phyloP scores from a whole-genome alignment of 169 alveolate genomes.

The Plasmodium inui region DNA sequence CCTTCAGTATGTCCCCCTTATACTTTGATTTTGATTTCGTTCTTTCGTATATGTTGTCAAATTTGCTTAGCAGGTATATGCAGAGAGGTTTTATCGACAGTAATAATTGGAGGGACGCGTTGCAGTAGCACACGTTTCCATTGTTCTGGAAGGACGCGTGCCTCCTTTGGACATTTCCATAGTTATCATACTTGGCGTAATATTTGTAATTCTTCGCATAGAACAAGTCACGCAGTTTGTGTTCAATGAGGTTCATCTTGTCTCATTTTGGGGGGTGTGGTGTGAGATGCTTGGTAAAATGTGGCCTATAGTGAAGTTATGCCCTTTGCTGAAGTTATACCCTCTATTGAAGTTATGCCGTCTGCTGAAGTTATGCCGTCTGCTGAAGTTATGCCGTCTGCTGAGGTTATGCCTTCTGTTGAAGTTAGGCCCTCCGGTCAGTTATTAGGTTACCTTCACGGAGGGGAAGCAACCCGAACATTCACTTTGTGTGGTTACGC shows the following conservation, averaged over 20 bases:
- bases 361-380: too few species aligned
- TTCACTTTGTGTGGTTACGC: neutral
- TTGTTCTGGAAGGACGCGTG: slow-evolving; percentile 37
- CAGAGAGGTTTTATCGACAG: slow-evolving; percentile 69
- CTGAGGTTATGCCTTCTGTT: too few species aligned
- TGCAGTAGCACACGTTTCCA: slow-evolving; percentile 71
- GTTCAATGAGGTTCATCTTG: slow-evolving; percentile 52
- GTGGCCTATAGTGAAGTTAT: neutral
- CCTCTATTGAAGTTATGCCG: neutral
- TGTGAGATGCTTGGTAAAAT: neutral
- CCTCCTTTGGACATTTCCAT: slow-evolving; percentile 28
- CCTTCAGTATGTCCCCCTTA: slow-evolving; percentile 58
- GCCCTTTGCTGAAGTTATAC: too few species aligned
- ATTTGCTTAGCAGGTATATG: slow-evolving; percentile 46
- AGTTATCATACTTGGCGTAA: slow-evolving; percentile 39
- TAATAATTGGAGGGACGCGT: slow-evolving; percentile 57
- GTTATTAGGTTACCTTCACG: neutral
- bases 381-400: neutral
- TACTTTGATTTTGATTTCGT: slow-evolving; percentile 69
- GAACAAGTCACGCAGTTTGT: slow-evolving; percentile 20
- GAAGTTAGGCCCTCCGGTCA: neutral
- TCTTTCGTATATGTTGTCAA: slow-evolving; percentile 2
- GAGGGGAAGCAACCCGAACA: neutral
- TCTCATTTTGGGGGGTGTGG: slow-evolving; percentile 20
- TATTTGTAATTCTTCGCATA: slow-evolving; percentile 46